Base-by-base conservation (phyloP, 2,329 filamentous ascomycete species). In the Tolypocladium album region DNA sequence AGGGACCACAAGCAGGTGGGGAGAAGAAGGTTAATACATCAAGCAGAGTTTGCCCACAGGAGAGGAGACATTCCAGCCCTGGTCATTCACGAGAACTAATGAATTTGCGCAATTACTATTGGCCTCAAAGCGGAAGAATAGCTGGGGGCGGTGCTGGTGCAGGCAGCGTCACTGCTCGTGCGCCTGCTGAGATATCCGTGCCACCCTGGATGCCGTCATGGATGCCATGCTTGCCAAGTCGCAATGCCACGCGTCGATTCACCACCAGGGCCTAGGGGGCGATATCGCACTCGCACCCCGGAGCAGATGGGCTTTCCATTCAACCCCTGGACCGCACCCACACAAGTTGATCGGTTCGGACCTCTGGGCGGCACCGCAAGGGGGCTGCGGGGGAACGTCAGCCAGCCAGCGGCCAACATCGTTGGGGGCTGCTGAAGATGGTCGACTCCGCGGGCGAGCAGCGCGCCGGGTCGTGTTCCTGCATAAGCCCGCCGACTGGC, bases 1-100 rank as follows among this genome's bases (percentile, higher is more conserved):
- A 64, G 64, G 64, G 58, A 65, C 62, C 58, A 63, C 50, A 43
- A 20, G 55, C 27, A 15, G 22, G 24, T 15, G 12, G 15, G n/a
- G 42, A 24, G n/a, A 12, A 50, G 45, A 15, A 50, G 45, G 22
- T 17, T 7, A 27, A 24, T 15, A 12, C 1, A 15, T 31, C 3
- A 50, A 31, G 15, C 27, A 34, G 47, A 27, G 47, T 31, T n/a
- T 27, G 24, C 15, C 15, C 17, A 4, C 24, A 6, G 47, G 27
- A 15, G 47, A 52, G 27, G 7, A 3, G 47, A 52, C 17, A 4
- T 52, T 2, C 47, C 27, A 36, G 50, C 17, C 50, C 17, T 6
- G 27, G 50, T 1, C 27, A 12, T 34, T 15, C 7, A 17, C 11
- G 17, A 34, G 47, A 6, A 52, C 11, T 27, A 34, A 36, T 24